Conservation (phyloP, 345 rosid species). For the Aethionema arabicum region DNA sequence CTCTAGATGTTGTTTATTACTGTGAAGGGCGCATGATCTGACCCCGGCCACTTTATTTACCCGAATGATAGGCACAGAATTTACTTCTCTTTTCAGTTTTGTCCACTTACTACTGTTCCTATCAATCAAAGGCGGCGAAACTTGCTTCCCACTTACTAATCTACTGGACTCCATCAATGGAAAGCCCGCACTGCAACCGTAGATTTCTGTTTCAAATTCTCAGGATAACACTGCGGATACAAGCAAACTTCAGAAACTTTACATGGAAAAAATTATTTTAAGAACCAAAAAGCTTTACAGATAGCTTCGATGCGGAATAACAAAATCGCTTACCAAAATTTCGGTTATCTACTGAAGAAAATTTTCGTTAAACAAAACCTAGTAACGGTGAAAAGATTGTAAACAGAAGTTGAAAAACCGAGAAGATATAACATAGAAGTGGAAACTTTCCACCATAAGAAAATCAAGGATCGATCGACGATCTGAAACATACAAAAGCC, state of each 20-base stretch:
- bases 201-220: not conserved
- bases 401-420: not conserved
- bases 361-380: not conserved
- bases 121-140: constrained; percentile 39
- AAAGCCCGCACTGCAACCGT: not conserved
- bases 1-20: constrained; percentile 25
- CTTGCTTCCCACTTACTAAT: constrained; percentile 37
- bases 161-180: constrained; percentile 42
- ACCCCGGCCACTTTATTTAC: constrained; percentile 23
- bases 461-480: too few species aligned
- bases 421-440: not conserved
- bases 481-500: not conserved
- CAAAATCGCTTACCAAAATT: not conserved
- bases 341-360: not conserved
- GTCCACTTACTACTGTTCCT: constrained; percentile 31
- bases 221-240: not conserved
- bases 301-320: not conserved
- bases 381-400: too few species aligned
- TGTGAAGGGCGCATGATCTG: constrained; percentile 17
- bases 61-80: constrained; percentile 26
- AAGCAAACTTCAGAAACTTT: not conserved
- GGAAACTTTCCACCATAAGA: not conserved
- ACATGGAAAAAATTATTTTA: not conserved
- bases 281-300: constrained; percentile 4
- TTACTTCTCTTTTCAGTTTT: constrained; percentile 17